Conservation (phyloP, 192 early-diverging fungal species). For the Coemansia erecta region DNA sequence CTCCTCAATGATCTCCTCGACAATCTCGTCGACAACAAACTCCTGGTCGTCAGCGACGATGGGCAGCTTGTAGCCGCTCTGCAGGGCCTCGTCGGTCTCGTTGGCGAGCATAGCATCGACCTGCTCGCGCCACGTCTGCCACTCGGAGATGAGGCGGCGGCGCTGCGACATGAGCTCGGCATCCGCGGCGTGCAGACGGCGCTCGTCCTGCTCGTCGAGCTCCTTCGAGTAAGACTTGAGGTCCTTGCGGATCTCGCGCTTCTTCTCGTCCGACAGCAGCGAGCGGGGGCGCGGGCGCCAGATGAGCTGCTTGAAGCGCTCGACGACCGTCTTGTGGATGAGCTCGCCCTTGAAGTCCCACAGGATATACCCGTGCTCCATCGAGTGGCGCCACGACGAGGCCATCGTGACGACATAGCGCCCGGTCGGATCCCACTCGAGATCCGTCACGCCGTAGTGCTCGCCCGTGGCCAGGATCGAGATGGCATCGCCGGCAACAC, state of each 20-base stretch:
- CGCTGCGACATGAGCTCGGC: slow-evolving; percentile 75
- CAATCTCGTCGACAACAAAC: slow-evolving; percentile 83
- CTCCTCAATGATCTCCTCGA: slow-evolving; percentile 67
- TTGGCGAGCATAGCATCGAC: slow-evolving; percentile 56
- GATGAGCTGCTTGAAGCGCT: slow-evolving; percentile 87
- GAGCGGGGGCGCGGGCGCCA: slow-evolving; percentile 93
- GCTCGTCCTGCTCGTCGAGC: slow-evolving; percentile 90
- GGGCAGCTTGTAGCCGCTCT: slow-evolving; percentile 67
- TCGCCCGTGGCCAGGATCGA: slow-evolving; percentile 72
- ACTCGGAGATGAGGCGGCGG: slow-evolving; percentile 74
- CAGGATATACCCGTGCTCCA: slow-evolving; percentile 87
- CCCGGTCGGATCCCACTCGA: slow-evolving; percentile 99
- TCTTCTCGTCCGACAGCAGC: slow-evolving; percentile 73
- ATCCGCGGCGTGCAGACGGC: slow-evolving; percentile 64
- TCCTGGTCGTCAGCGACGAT: slow-evolving; percentile 84
- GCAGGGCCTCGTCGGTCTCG: slow-evolving; percentile 55
- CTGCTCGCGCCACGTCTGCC: slow-evolving; percentile 76
- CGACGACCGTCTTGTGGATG: slow-evolving; percentile 70
- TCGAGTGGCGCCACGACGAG: slow-evolving; percentile 80
- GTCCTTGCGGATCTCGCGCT: slow-evolving; percentile 88
- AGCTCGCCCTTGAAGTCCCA: slow-evolving; percentile 90
- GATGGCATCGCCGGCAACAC: slow-evolving; percentile 59
- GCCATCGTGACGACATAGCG: slow-evolving; percentile 87
- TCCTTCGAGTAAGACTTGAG: slow-evolving; percentile 81
- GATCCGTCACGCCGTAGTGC: slow-evolving; percentile 93